phyloP scores from a whole-genome alignment of 176 grass and related monocot genomes.

The Zoysia pacifica region DNA sequence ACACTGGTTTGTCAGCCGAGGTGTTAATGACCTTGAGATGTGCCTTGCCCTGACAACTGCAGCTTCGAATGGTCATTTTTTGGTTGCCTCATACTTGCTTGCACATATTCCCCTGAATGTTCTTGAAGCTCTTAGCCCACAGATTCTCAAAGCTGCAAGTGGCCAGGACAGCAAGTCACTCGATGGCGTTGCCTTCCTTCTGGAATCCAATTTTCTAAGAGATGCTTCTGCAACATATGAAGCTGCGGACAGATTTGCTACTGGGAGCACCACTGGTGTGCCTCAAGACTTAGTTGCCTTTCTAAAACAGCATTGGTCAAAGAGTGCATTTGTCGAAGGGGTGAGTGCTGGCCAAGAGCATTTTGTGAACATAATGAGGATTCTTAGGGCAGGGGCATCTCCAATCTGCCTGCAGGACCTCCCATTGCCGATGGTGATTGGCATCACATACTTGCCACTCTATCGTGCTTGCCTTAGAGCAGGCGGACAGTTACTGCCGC shows the following conservation, averaged over 20 bases:
- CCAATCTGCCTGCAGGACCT: conserved; percentile 58
- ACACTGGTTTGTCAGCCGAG: conserved; percentile 69
- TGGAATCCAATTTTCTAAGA: conserved; percentile 64
- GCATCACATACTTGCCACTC: conserved; percentile 63
- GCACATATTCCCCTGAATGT: conserved; percentile 61
- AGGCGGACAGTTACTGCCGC: conserved; percentile 52
- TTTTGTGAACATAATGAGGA: conserved; percentile 66
- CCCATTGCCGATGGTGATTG: conserved; percentile 51
- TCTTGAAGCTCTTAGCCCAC: conserved; percentile 55
- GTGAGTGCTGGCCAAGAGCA: conserved; percentile 50
- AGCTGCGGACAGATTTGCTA: conserved; percentile 59
- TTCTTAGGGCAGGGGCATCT: conserved; percentile 57
- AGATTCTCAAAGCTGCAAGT: conserved; percentile 72
- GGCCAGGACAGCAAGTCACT: conserved; percentile 64
- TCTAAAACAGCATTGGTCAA: conserved; percentile 76
- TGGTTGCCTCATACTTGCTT: conserved; percentile 60
- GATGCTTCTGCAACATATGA: conserved; percentile 66
- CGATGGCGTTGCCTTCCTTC: conserved; percentile 76
- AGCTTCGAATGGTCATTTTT: conserved; percentile 57
- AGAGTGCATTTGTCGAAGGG: conserved; percentile 52
- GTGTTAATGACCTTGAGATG: conserved; percentile 71
- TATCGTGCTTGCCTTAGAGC: conserved; percentile 46
- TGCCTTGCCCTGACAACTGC: conserved; percentile 79
- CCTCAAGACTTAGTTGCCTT: conserved; percentile 57
- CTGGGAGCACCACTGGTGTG: conserved; percentile 30